A percentile compares a stretch with the other conserved stretches of the same genome.
These are phyloP conservation scores for Aspergillus puulaauensis DNA, from an alignment of 2,329 filamentous ascomycete species.

Conservation along the genomic window DNA sequence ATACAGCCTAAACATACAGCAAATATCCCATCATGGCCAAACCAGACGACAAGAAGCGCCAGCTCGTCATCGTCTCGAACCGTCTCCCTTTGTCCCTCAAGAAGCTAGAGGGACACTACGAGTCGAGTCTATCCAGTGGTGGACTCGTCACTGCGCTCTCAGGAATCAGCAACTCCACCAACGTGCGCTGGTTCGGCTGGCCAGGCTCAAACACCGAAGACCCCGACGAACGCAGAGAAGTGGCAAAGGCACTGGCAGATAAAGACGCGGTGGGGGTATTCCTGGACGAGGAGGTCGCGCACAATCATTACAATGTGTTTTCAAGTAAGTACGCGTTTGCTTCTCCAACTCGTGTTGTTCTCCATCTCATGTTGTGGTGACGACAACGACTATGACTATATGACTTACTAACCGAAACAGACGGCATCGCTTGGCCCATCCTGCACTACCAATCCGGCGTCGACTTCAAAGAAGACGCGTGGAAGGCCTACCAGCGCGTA, in stretches of 20 bases:
- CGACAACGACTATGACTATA: neutral
- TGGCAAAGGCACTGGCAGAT: constrained; percentile 72
- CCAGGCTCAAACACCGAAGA: constrained; percentile 84
- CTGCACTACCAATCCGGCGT: constrained; percentile 96
- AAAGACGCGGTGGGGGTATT: constrained; percentile 85
- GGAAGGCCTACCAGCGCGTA: constrained; percentile 84
- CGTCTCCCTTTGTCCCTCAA: constrained; percentile 91
- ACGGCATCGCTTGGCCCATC: constrained; percentile 93
- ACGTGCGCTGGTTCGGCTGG: constrained; percentile 97
- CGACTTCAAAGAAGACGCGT: constrained; percentile 86
- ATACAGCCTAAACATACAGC: neutral
- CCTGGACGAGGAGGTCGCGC: constrained; percentile 80
- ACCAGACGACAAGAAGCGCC: constrained; percentile 19
- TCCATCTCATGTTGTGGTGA: neutral
- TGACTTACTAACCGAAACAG: constrained; percentile 42
- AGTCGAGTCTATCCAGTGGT: constrained; percentile 86
- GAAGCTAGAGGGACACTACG: constrained; percentile 75
- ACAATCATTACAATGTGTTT: constrained; percentile 94
- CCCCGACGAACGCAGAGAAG: constrained; percentile 62
- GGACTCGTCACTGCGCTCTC: constrained; percentile 87
- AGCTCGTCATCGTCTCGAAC: constrained; percentile 77
- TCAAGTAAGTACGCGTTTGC: constrained; percentile 60
- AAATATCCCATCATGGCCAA: neutral
- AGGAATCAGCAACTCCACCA: constrained; percentile 81
- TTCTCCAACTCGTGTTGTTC: neutral